These are phyloP conservation scores for Diplosphaera chodatii DNA, from an alignment of 139 green algal species.

Conservation along the genomic window DNA sequence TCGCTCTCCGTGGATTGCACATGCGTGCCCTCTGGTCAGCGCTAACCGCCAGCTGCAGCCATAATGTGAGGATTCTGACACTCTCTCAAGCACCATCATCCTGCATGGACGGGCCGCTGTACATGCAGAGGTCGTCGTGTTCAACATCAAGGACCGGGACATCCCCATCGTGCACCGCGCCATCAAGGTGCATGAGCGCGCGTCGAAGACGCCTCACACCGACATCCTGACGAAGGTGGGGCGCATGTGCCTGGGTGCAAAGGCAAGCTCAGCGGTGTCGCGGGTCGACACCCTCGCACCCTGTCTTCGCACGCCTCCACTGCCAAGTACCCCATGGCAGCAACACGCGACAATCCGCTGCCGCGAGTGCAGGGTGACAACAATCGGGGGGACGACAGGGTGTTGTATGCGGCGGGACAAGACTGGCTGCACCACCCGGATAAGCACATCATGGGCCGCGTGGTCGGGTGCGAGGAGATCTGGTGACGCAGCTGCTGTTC, in stretches of 20 bases:
- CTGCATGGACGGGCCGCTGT: no score
- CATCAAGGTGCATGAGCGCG: slow-evolving; percentile 49
- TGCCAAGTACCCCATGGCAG: no score
- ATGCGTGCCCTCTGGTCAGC: no score
- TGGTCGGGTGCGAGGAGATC: slow-evolving; percentile 65
- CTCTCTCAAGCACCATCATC: no score
- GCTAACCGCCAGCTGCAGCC: no score
- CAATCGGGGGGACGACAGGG: slow-evolving; percentile 81
- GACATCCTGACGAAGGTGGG: slow-evolving; percentile 89
- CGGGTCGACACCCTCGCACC: background rate
- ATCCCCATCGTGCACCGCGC: slow-evolving; percentile 97
- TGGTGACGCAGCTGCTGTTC: no score
- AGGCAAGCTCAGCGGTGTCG: no score
- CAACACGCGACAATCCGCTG: background rate
- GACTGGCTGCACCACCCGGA: slow-evolving; percentile 69
- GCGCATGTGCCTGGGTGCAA: background rate
- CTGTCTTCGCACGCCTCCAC: background rate
- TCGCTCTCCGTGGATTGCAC: no score
- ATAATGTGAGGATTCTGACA: no score
- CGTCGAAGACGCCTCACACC: slow-evolving; percentile 21
- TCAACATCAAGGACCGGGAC: slow-evolving; percentile 87
- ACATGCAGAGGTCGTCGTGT: slow-evolving; percentile 92
- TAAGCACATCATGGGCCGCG: slow-evolving; percentile 92
- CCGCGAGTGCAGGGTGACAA: slow-evolving; percentile 72
- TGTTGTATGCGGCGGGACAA: slow-evolving; percentile 77